Evolutionary conservation across 75 land plant species (phyloP), one percentile per base, ranked within the genome.

Genomic region (Pinus albicaulis): DNA sequence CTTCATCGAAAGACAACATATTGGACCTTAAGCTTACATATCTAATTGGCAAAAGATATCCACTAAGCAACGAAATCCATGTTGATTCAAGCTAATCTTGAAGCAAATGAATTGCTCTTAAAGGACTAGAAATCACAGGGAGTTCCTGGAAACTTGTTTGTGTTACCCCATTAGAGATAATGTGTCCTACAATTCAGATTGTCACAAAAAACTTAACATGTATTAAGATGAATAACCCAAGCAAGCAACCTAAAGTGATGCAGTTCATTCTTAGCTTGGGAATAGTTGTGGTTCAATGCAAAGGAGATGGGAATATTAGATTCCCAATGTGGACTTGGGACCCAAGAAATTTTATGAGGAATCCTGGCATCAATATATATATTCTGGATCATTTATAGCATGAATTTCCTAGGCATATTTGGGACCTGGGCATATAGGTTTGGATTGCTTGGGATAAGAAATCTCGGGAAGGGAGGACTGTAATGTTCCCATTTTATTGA

Each of bases 41-140:
- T 81, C 76, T 97, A 56, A 89, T 80, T 55, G 99, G 91, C 60
- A 78, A 94, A 55, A 97, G 94, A 70, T 97, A 94, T 78, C 88
- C 89, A 57, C 80, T 97, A 5, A 88, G 77, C 71, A 98, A 98
- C 70, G 81, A 89, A 62, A 90, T 97, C 55, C 85, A 84, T 77
- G 71, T 97, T 60, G 84, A 87, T 7, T 38, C 84, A 10, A 71
- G 62, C 81, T 56, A 24, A 62, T 48, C 48, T 36, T 19, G 81
- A 85, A 73, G 78, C 77, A 56, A 85, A 88, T 59, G 83, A 86
- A 36, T 34, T 84, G 48, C 75, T 89, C 15, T 78, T 89, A 4
- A 56, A 22, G 13, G 80, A 82, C 72, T 86, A 86, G 89, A 79
- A 68, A 79, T 82, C 77, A 28, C 89, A 87, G 34, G 82, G 82